Evolutionary conservation across 306 rosid species (phyloP).

Genomic region (Ziziphus jujuba): DNA sequence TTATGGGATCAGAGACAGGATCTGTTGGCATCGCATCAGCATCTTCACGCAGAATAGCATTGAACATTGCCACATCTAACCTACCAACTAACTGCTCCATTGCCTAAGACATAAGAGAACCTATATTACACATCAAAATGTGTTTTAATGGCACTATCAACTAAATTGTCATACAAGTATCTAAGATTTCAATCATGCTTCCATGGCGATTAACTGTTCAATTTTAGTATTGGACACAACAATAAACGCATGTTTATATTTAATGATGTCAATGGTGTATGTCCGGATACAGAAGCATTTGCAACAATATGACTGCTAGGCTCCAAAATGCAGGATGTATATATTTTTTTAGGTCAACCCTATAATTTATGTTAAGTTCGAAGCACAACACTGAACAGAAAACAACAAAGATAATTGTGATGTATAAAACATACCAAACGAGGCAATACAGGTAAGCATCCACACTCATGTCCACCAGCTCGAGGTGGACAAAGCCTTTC

Average conservation of each 20-base stretch:
- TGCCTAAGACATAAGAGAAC: slow-evolving; percentile 47
- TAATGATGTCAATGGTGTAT: background rate
- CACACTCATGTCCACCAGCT: slow-evolving; percentile 76
- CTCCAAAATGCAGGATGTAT: background rate
- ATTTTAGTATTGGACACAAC: too few species aligned
- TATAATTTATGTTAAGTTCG: background rate
- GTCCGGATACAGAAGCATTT: too few species aligned
- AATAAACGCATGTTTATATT: background rate
- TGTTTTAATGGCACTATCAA: background rate
- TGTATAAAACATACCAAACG: slow-evolving; percentile 61
- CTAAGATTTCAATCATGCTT: background rate
- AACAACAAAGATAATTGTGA: slow-evolving; percentile 10
- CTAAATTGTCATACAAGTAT: background rate
- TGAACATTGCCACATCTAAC: slow-evolving; percentile 92
- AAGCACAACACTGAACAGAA: background rate
- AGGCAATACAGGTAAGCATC: slow-evolving; percentile 72
- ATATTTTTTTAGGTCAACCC: background rate
- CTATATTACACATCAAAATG: background rate
- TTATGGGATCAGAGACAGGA: slow-evolving; percentile 90
- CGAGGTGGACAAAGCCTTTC: slow-evolving; percentile 93
- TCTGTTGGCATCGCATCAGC: slow-evolving; percentile 92
- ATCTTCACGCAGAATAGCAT: slow-evolving; percentile 91
- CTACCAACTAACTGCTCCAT: slow-evolving; percentile 79
- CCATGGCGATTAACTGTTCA: background rate
- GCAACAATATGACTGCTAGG: background rate